phyloP scores from a whole-genome alignment of 257 asterid genomes.

The Lycium ferocissimum region DNA sequence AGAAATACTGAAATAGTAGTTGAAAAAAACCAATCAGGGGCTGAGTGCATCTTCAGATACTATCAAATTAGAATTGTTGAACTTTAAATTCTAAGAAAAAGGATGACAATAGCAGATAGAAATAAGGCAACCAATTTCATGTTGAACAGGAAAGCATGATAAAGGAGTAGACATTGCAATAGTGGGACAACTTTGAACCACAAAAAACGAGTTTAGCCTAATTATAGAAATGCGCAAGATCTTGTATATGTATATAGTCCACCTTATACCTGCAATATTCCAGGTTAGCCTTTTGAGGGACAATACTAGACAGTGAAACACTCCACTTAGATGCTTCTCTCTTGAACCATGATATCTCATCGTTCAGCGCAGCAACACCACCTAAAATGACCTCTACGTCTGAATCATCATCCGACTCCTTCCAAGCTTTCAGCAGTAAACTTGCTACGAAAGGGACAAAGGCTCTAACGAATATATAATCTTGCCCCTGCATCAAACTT shows the following conservation, averaged over 20 bases:
- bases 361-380: constrained; percentile 72
- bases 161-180: neutral
- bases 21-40: neutral
- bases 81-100: neutral
- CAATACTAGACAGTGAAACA: constrained; percentile 54
- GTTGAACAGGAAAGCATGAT: neutral
- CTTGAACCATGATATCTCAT: constrained; percentile 85
- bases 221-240: neutral
- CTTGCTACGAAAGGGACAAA: constrained; percentile 73
- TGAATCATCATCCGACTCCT: constrained; percentile 56
- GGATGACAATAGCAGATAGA: neutral
- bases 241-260: neutral
- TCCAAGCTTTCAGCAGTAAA: constrained; percentile 72
- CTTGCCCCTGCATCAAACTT: constrained; percentile 73
- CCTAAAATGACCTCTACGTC: constrained; percentile 71
- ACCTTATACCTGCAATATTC: constrained; percentile 70
- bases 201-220: neutral
- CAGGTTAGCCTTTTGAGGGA: constrained; percentile 63
- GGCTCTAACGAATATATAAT: constrained; percentile 79
- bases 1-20: neutral
- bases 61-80: neutral
- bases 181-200: neutral
- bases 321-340: constrained; percentile 78
- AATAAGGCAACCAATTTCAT: neutral
- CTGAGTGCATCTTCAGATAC: neutral